Evolutionary conservation across 768 basidiomycete genomes (phyloP), one percentile per base, ranked within the genome.

Genomic region (Boletus rufocinnamomeus): DNA sequence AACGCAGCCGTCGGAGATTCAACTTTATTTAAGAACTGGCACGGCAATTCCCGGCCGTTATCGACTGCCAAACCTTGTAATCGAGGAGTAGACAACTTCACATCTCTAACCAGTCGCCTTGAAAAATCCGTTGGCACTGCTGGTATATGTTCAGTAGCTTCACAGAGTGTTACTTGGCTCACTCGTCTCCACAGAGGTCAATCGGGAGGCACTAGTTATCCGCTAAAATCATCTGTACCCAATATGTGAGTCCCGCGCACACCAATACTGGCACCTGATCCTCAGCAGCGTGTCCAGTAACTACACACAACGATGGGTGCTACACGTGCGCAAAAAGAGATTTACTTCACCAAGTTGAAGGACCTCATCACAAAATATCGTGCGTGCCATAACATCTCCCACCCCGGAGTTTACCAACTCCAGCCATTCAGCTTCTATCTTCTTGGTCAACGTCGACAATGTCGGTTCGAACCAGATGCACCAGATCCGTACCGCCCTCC

Each of bases 401-500:
- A 27, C 38, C n/a, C n/a, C 30, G 21, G 13, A 43, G 27, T 43
- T 55, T 41, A n/a, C 38, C 58, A 43, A 59, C 49, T 23, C 38
- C 34, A 45, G 47, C 37, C 50, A 21, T 51, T n/a, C 66, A 97
- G 95, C 93, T 70, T 96, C 96, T 58, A 93, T 99, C 80, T 98
- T 99, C 84, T 70, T 98, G 65, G 96, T 98, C 81, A 98, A 98
- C 77, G 95, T 99, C 75, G 97, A 98, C 87, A 99, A 98, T 80
- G 97, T 99, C 74, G 93, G 95, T 58, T 98, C 95, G 61, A 97
- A 98, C 84, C 97, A 99, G 80, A 95, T 98, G 90, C 95, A 97
- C 72, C 94, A 96, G 76, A 95, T 96, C 64, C 94, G 91, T 82
- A 89, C 88, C 54, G 82, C 95, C 51, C 93, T 99, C 76, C 93